These are phyloP conservation scores for Przewalskia tangutica DNA, from an alignment of 257 asterid genomes.

Conservation along the genomic window DNA sequence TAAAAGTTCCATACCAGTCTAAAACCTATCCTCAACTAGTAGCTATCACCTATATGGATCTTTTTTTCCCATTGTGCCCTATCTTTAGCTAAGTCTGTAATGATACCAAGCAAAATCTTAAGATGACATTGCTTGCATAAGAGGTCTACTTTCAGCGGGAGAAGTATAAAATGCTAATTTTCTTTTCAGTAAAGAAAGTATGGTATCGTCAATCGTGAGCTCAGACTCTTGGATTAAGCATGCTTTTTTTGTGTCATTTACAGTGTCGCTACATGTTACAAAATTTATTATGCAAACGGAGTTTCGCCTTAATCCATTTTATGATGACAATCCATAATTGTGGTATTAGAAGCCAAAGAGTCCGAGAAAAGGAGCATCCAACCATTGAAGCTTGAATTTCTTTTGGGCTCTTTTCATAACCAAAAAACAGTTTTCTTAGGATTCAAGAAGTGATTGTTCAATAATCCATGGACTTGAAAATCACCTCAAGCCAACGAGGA, in stretches of 20 bases:
- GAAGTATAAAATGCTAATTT: background rate
- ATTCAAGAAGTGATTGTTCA: background rate
- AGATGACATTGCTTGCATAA: background rate
- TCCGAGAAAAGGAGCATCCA: background rate
- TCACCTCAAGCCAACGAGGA: slow-evolving; percentile 97
- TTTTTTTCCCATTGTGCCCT: too few species aligned
- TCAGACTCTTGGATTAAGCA: background rate
- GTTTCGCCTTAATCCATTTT: background rate
- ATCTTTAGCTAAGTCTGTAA: too few species aligned
- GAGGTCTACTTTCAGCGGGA: background rate
- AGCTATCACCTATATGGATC: too few species aligned
- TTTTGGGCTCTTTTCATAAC: background rate
- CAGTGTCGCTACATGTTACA: background rate
- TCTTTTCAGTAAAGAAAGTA: background rate
- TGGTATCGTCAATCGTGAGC: background rate
- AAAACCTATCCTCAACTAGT: too few species aligned
- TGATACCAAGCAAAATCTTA: background rate
- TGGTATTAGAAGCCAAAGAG: background rate
- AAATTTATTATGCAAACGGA: background rate
- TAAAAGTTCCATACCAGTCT: too few species aligned
- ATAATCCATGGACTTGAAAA: background rate
- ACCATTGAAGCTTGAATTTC: background rate
- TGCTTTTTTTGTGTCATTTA: background rate
- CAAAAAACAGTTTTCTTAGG: background rate
- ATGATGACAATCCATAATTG: background rate